Base-by-base conservation (phyloP, 2,329 filamentous ascomycete species). In the Akanthomyces uredinophilus region DNA sequence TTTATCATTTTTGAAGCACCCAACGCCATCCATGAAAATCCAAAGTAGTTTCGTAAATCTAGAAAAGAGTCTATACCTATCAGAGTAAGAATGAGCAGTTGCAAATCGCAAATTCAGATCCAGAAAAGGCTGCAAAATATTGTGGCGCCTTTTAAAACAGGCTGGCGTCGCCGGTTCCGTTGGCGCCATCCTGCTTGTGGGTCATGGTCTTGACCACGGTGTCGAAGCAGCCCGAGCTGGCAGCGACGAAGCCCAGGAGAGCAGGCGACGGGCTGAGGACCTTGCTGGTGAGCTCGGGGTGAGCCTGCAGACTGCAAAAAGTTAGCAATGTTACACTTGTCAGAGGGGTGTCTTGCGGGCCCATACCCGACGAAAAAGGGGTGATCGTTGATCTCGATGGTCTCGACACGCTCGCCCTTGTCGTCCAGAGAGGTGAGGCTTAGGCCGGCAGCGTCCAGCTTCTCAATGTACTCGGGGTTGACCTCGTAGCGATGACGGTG, bases 401-500 rank as follows among this genome's bases (percentile, higher is more conserved):
- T 83, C 77, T 96, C 92, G 88, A 95, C 92, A 37, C 92, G 84
- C 68, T 88, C 84, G 50, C 89, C 90, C 64, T 82, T 86, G 63
- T 90, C 87, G 70, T 96, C 92, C 74, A 92, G 92, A 66, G 89
- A 90, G 63, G 93, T 82, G 70, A 96, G 93, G 47, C 81, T 78
- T 37, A 96, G 79, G 0, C 92, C 92, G 5, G 82, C 85, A 51
- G 83, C 76, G 66, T 91, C 83, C 4, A 96, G 80, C 37, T 77
- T 76, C 4, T 88, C 85, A 58, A 96, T 85, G 70, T 88, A 88
- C 13, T 85, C 83, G 0, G 92, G 92, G 77, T 96, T 96, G 66
- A 96, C 90, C 78, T 96, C 92, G 73, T 96, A 96, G 43, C 92
- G 85, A 76, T 96, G 92, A 64, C 92, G 86, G 74, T 96, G 92